Percentiles rank a stretch among this genome's conserved stretches.
Evolutionary conservation across 176 grass and related monocot genomes (phyloP).

Genomic region (Oropetium thomaeum): DNA sequence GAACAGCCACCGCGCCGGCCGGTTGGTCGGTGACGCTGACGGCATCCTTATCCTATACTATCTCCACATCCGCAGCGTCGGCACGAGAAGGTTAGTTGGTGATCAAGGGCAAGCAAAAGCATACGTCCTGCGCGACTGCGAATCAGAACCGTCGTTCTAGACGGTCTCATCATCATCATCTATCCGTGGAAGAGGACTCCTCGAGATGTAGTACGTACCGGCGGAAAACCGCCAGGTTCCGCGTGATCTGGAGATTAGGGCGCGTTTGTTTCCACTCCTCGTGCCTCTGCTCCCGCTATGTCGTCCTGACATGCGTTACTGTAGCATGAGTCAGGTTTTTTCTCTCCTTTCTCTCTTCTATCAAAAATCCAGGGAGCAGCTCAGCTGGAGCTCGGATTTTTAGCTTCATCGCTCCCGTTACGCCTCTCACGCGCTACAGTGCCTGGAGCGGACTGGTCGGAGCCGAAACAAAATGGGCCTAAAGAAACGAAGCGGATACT

Average conservation of each 20-base stretch:
- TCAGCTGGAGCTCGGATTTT: too few relatives aligned
- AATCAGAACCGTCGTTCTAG: neutral
- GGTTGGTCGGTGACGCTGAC: neutral
- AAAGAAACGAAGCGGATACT: too few relatives aligned
- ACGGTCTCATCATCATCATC: neutral
- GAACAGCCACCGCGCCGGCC: neutral
- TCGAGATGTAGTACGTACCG: neutral
- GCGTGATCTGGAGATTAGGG: neutral
- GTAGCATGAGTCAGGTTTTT: too few relatives aligned
- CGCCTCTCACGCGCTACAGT: too few relatives aligned
- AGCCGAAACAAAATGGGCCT: too few relatives aligned
- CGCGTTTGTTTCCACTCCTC: too few relatives aligned
- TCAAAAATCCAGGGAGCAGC: too few relatives aligned
- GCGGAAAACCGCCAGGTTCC: neutral
- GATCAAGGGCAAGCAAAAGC: neutral
- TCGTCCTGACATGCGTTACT: too few relatives aligned
- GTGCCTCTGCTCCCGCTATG: too few relatives aligned
- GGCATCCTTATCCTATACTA: neutral
- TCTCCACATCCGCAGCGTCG: neutral
- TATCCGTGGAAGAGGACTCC: neutral
- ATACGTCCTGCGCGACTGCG: neutral
- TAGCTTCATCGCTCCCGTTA: too few relatives aligned
- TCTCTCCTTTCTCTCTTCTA: too few relatives aligned
- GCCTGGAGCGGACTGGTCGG: too few relatives aligned
- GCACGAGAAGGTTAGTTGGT: neutral